Conservation (phyloP, 108 stramenopile species). For the Schizochytrium sp. region DNA sequence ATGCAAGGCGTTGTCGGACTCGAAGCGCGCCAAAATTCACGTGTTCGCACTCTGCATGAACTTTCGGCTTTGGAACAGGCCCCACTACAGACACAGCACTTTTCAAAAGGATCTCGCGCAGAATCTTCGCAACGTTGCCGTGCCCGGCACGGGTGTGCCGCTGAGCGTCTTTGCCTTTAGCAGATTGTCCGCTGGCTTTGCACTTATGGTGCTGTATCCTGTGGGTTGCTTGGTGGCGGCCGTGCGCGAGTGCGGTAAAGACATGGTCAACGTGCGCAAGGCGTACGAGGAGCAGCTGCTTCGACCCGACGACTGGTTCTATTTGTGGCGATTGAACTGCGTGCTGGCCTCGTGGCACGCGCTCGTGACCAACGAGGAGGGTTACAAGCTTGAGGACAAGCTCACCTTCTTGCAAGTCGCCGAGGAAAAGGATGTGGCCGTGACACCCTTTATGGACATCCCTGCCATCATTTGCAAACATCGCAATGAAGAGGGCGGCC, state of each 20-base stretch:
- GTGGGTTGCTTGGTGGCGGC: conserved; percentile 54
- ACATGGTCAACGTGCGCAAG: conserved; percentile 42
- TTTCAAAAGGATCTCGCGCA: conserved; percentile 75
- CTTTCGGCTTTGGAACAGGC: conserved; percentile 78
- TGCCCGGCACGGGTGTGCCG: conserved; percentile 85
- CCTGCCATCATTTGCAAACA: conserved; percentile 88
- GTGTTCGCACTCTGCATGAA: conserved; percentile 73
- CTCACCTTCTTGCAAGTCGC: conserved; percentile 87
- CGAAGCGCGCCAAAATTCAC: conserved; percentile 46
- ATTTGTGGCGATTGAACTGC: conserved; percentile 89
- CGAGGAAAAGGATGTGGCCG: conserved; percentile 63
- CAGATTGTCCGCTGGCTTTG: conserved; percentile 22
- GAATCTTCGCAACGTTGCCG: conserved; percentile 90
- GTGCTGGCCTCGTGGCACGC: conserved; percentile 80
- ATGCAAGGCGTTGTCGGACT: background rate
- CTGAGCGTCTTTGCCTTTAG: conserved; percentile 55
- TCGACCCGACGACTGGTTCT: conserved; percentile 90
- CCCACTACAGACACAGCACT: conserved; percentile 81
- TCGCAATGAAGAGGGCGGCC: conserved; percentile 91
- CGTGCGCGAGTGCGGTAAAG: conserved; percentile 20
- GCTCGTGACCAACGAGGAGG: conserved; percentile 59
- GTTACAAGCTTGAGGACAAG: conserved; percentile 89
- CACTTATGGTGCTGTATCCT: conserved; percentile 23
- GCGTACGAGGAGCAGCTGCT: conserved; percentile 74
- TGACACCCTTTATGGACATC: conserved; percentile 70